A percentile compares a stretch with the other conserved stretches of the same genome.
Conservation (phyloP, 306 rosid genomes). For the Cicer cuneatum region DNA sequence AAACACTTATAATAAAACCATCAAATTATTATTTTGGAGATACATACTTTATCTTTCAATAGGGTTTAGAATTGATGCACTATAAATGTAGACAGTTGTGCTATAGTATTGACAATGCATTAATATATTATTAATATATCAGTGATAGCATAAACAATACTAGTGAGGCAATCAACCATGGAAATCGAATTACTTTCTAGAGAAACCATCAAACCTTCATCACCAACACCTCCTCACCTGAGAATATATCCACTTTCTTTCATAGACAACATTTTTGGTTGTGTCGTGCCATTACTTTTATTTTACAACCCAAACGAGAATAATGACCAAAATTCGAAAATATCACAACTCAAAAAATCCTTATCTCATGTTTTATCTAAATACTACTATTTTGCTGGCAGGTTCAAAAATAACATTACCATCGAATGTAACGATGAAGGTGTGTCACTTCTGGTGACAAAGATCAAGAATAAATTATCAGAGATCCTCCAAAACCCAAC, state of each 20-base stretch:
- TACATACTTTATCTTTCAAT: too few relatives aligned
- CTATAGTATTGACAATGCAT: too few relatives aligned
- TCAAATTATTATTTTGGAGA: too few relatives aligned
- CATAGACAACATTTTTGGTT: constrained; percentile 39
- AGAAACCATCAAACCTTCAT: constrained; percentile 59
- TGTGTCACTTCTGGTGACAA: constrained; percentile 39
- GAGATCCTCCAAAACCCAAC: constrained; percentile 42
- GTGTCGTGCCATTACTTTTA: constrained; percentile 40
- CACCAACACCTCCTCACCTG: constrained; percentile 49
- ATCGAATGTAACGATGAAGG: constrained; percentile 68
- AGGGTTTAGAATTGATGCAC: too few relatives aligned
- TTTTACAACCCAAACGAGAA: constrained; percentile 38
- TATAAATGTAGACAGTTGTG: too few relatives aligned
- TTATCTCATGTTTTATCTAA: constrained; percentile 47
- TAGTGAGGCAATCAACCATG: neutral
- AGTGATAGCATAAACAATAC: too few relatives aligned
- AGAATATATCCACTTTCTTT: constrained; percentile 41
- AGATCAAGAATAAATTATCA: constrained; percentile 33
- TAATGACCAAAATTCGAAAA: neutral
- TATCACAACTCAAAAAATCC: constrained; percentile 48
- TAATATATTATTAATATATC: too few relatives aligned
- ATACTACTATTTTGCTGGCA: constrained; percentile 64
- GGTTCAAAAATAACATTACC: constrained; percentile 32
- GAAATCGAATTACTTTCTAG: constrained; percentile 44
- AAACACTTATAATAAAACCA: too few relatives aligned